A percentile compares a stretch with the other conserved stretches of the same genome.
Evolutionary conservation across 1,284 basidiomycete genomes (phyloP).

Genomic region (Rhodotorula sp.): DNA sequence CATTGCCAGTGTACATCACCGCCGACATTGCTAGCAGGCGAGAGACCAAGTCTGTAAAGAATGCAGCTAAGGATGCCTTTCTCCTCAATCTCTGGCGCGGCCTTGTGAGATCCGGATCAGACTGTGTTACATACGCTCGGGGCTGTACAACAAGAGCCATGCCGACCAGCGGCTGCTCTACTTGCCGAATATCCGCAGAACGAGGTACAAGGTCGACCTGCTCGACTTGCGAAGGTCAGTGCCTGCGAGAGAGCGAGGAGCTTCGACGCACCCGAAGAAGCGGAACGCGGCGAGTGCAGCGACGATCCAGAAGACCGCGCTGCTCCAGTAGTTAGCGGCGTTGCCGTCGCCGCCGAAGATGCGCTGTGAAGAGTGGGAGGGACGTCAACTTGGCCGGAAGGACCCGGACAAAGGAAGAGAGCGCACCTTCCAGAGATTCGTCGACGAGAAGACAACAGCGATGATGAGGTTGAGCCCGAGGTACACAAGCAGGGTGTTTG

Average conservation of each 20-base stretch:
- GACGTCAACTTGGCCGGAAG: background rate
- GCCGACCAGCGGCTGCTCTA: background rate
- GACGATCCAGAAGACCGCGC: conserved; percentile 36
- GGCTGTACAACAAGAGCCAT: too few relatives aligned
- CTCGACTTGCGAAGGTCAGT: background rate
- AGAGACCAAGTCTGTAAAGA: too few relatives aligned
- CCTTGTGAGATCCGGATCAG: too few relatives aligned
- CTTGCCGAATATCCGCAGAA: conserved; percentile 23
- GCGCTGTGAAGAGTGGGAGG: background rate
- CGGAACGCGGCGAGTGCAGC: conserved; percentile 37
- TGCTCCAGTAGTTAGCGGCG: conserved; percentile 18
- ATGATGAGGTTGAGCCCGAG: conserved; percentile 80
- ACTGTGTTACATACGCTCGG: too few relatives aligned
- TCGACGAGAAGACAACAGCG: conserved; percentile 79
- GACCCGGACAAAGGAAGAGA: background rate
- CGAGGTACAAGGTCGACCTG: conserved; percentile 25
- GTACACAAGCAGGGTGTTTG: conserved; percentile 82
- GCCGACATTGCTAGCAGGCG: too few relatives aligned
- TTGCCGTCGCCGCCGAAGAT: background rate
- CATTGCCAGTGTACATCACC: too few relatives aligned
- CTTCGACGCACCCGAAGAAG: conserved; percentile 22
- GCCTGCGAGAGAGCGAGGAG: background rate
- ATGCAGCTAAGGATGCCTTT: too few relatives aligned
- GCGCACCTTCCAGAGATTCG: conserved; percentile 59
- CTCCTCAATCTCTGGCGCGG: too few relatives aligned